phyloP scores from a whole-genome alignment of 495 filamentous ascomycete species.

The Aspergillus baeticus region DNA sequence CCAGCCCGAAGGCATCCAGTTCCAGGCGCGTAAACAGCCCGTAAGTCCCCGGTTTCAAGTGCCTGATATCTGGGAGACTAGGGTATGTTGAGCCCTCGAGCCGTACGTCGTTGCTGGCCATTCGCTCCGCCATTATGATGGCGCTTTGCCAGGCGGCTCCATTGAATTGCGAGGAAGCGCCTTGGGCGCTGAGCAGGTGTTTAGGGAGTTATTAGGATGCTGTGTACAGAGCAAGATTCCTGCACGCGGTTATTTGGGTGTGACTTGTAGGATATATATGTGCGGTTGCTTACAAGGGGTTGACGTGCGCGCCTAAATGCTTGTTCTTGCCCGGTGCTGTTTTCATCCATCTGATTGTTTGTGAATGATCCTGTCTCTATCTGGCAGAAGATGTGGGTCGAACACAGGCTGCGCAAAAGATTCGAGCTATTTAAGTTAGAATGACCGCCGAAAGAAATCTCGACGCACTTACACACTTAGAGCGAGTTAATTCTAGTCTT shows the following conservation, averaged over 20 bases:
- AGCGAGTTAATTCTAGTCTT: neutral
- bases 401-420: slow-evolving; percentile 35
- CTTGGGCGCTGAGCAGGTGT: slow-evolving; percentile 23
- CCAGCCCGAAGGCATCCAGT: slow-evolving; percentile 26
- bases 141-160: slow-evolving; percentile 33
- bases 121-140: slow-evolving; percentile 27
- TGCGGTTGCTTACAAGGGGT: slow-evolving; percentile 19
- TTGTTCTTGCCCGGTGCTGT: slow-evolving; percentile 30
- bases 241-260: neutral
- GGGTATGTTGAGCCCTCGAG: neutral
- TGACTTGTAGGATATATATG: neutral
- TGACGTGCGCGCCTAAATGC: slow-evolving; percentile 30
- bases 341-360: slow-evolving; percentile 36
- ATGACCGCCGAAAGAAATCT: neutral
- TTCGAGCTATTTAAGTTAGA: neutral
- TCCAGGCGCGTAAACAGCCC: slow-evolving; percentile 25
- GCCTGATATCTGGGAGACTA: neutral
- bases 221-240: slow-evolving; percentile 27
- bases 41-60: neutral
- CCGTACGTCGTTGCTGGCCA: neutral
- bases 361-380: slow-evolving; percentile 23
- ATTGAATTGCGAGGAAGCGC: slow-evolving; percentile 26
- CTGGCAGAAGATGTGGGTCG: slow-evolving; percentile 33
- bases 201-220: slow-evolving; percentile 31
- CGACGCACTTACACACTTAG: neutral